Conservation (phyloP, 2,329 filamentous ascomycete species). For the Apiospora pterosperma region DNA sequence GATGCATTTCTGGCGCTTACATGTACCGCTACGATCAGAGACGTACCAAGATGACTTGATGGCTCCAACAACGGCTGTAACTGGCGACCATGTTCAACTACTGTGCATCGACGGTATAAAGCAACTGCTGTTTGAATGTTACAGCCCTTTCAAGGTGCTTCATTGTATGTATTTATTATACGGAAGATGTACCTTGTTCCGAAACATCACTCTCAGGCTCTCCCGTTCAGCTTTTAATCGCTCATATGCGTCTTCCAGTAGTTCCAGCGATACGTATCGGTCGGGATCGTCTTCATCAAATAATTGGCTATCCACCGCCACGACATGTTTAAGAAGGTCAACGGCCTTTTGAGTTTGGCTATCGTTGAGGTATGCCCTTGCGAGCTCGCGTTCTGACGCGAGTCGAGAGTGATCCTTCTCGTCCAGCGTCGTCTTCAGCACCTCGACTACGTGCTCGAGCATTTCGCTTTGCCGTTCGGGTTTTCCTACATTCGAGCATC, state of each 20-base stretch:
- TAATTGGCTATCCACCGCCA: not conserved
- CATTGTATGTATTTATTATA: not conserved
- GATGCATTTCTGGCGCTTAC: not conserved
- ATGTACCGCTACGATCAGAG: not conserved
- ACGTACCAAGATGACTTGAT: not conserved
- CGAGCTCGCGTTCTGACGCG: conserved; percentile 10
- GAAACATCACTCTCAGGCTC: not conserved
- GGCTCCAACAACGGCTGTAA: not conserved
- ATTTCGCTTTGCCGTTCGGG: conserved; percentile 11
- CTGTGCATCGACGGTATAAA: too few species aligned
- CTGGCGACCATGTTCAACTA: not conserved
- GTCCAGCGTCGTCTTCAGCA: not conserved
- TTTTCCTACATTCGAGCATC: not conserved
- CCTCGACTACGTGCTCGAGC: conserved; percentile 7
- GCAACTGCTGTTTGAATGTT: too few species aligned
- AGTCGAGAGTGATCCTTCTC: conserved; percentile 3
- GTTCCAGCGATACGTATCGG: not conserved
- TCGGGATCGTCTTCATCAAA: not conserved
- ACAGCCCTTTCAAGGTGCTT: too few species aligned
- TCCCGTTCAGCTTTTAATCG: too few species aligned
- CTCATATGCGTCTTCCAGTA: not conserved
- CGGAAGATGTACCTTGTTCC: not conserved
- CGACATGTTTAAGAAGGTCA: not conserved
- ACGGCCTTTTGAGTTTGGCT: not conserved
- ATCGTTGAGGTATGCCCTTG: conserved; percentile 13